Conservation (phyloP, 345 rosid genomes). For the Trapa bicornis region DNA sequence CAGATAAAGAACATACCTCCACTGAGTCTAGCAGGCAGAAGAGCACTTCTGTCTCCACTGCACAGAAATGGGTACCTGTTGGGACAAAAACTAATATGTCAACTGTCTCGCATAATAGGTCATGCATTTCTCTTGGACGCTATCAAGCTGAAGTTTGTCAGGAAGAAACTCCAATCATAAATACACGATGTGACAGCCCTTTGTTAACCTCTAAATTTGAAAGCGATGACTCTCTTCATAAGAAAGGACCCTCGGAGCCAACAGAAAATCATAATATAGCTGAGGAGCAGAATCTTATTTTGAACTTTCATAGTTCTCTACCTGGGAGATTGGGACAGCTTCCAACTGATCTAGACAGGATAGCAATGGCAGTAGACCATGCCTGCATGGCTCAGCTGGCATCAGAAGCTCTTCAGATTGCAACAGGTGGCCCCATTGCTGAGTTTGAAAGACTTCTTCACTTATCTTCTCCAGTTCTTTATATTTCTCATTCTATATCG, state of each 20-base stretch:
- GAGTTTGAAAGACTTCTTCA: constrained; percentile 44
- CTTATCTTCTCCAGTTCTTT: constrained; percentile 34
- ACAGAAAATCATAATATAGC: constrained; percentile 5
- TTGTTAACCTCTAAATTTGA: not conserved
- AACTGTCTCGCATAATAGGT: constrained; percentile 5
- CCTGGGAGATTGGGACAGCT: not conserved
- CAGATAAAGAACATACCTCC: constrained; percentile 15
- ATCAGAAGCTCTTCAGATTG: constrained; percentile 38
- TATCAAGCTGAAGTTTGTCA: not conserved
- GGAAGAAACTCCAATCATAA: not conserved
- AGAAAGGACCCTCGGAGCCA: constrained; percentile 6
- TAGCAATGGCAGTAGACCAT: constrained; percentile 23
- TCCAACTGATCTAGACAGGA: constrained; percentile 18
- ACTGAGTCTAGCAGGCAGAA: constrained; percentile 25
- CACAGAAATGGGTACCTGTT: constrained; percentile 42
- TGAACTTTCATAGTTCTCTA: not conserved
- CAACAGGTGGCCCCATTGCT: constrained; percentile 37
- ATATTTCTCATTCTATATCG: constrained; percentile 8
- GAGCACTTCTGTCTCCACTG: constrained; percentile 21
- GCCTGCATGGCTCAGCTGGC: constrained; percentile 24
- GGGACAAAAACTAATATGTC: constrained; percentile 17
- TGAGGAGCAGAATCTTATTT: constrained; percentile 4
- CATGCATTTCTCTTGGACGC: not conserved
- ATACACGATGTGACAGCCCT: not conserved
- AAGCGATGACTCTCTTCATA: constrained; percentile 3